Base-by-base conservation (phyloP, 768 basidiomycete genomes). In the Cystobasidium onofrii region DNA sequence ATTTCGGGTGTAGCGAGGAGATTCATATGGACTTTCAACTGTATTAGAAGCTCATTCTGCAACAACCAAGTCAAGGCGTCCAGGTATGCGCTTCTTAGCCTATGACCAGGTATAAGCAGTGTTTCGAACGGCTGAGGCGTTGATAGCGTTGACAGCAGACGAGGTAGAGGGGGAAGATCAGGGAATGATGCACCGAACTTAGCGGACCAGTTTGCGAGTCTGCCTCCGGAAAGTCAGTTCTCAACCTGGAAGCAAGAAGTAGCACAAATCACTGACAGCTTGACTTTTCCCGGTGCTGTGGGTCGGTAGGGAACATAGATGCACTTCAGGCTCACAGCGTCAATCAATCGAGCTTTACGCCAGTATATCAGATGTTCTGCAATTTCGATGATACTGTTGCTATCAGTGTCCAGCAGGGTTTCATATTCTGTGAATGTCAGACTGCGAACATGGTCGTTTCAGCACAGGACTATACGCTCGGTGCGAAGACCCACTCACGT, bases 341-440 rank as follows among this genome's bases (percentile, higher is more conserved):
- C 93, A 52, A 96, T 88, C 31, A 98, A 83, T 77, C 91, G 91
- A 4, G 92, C 95, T 78, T 91, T 86, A 66, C 91, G 86, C 81
- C 93, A 92, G 74, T 91, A 88, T 34, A 97, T 90, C 34, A 99
- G 84, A 86, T 92, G 92, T 20, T 91, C 87, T 10, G 95, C 94
- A n/a, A 90, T 87, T 0, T 77, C 76, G 52, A 77, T 75, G 23
- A 79, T 64, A 20, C 86, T 83, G 76, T 91, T 87, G 7, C 91
- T 82, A 76, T 92, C 88, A 87, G 91, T 91, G 73, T 92, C 90
- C 46, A 94, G 82, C 41, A 90, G 80, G 78, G 85, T 88, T 1
- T 89, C 89, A 84, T 92, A 88, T 76, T 75, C 70, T 46, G 55
- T 64, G 73, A 75, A 73, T 4, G 55, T 75, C 20, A 69, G 34